These are phyloP conservation scores for Fusarium annulatum DNA, from an alignment of 2,329 filamentous ascomycete genomes.

Conservation along the genomic window DNA sequence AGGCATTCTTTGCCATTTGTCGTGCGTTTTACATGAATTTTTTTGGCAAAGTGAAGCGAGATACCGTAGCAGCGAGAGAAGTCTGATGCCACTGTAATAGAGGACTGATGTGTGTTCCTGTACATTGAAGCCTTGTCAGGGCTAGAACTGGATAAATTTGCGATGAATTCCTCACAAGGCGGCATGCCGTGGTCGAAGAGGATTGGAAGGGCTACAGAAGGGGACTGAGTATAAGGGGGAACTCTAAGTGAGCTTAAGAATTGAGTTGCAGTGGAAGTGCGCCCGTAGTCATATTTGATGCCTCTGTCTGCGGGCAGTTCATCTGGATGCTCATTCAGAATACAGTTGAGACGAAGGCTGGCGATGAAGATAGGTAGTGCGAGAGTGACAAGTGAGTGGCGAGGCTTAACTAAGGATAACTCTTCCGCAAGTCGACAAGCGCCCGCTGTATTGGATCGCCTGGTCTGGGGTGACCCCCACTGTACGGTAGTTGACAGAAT, in stretches of 20 bases:
- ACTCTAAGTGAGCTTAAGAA: background rate
- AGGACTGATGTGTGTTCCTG: slow-evolving; percentile 9
- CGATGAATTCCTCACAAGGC: background rate
- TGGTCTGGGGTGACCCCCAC: slow-evolving; percentile 37
- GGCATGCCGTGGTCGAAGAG: background rate
- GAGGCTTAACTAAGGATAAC: slow-evolving; percentile 1
- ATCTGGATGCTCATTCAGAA: background rate
- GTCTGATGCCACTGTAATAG: background rate
- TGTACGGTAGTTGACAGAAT: background rate
- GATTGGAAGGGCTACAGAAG: background rate
- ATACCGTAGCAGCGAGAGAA: background rate
- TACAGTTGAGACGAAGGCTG: background rate
- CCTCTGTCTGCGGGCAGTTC: slow-evolving; percentile 1
- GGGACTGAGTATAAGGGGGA: background rate
- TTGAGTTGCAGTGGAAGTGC: background rate
- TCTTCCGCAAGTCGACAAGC: slow-evolving; percentile 36
- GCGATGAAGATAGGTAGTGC: slow-evolving; percentile 1
- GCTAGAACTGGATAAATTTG: slow-evolving; percentile 3
- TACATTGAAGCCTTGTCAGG: background rate
- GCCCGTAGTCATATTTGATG: slow-evolving; percentile 3
- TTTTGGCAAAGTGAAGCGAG: background rate
- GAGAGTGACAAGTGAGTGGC: slow-evolving; percentile 7
- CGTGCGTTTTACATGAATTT: slow-evolving; percentile 34
- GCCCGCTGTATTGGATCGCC: slow-evolving; percentile 24
- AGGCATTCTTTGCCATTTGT: slow-evolving; percentile 27